Percentiles rank a stretch among this genome's conserved stretches.
Conservation (phyloP, 768 basidiomycete species). For the Serpula lacrymans region DNA sequence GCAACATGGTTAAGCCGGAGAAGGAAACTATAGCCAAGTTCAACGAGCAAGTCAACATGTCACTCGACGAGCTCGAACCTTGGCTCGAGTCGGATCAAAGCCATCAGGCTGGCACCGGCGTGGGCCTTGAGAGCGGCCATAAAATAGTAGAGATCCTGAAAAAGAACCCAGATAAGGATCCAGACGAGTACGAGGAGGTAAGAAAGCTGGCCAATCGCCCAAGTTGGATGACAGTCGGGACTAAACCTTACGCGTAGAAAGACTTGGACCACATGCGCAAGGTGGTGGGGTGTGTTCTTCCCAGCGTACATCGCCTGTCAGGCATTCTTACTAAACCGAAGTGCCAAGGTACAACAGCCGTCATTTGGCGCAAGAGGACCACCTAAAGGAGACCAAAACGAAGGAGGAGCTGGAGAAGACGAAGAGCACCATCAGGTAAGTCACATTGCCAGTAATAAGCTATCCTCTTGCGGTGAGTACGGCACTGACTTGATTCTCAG, state of each 20-base stretch:
- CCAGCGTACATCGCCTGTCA: background rate
- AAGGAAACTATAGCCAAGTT: slow-evolving; percentile 27
- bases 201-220: too few species aligned
- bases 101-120: slow-evolving; percentile 27
- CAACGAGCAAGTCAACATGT: slow-evolving; percentile 30
- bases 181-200: slow-evolving; percentile 27
- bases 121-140: slow-evolving; percentile 29
- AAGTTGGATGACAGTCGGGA: background rate
- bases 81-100: slow-evolving; percentile 30
- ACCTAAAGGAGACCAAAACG: slow-evolving; percentile 28
- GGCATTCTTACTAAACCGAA: background rate
- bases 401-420: slow-evolving; percentile 24
- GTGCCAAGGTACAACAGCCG: slow-evolving; percentile 23
- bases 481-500: slow-evolving; percentile 13
- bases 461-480: background rate
- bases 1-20: slow-evolving; percentile 23
- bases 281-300: slow-evolving; percentile 23
- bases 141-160: slow-evolving; percentile 30
- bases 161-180: slow-evolving; percentile 29
- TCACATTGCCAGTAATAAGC: background rate
- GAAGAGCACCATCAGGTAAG: slow-evolving; percentile 32
- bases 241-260: slow-evolving; percentile 12
- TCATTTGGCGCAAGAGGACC: slow-evolving; percentile 29
- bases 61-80: slow-evolving; percentile 26
- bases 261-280: slow-evolving; percentile 32